A percentile compares a stretch with the other conserved stretches of the same genome.
Evolutionary conservation across 768 basidiomycete species (phyloP).

Genomic region (Austroboletus festivus): DNA sequence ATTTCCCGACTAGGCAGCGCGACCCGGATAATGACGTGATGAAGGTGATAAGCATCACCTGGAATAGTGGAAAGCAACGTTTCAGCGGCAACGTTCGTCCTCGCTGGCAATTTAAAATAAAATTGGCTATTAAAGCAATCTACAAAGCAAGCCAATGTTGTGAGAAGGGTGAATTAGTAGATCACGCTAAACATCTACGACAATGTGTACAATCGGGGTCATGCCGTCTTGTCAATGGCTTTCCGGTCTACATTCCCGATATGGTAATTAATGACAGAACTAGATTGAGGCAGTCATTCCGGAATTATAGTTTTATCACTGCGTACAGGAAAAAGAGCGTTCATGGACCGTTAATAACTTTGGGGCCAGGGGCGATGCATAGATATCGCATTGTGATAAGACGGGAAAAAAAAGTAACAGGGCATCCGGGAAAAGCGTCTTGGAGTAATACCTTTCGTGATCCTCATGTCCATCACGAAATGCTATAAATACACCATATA

Average conservation of each 20-base stretch:
- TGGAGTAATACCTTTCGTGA: conserved; percentile 24
- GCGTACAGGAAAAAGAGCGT: no score
- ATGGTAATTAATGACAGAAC: no score
- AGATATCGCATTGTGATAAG: conserved; percentile 26
- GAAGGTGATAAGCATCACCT: conserved; percentile 39
- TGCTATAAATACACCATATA: conserved; percentile 25
- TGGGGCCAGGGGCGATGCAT: no score
- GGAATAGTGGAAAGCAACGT: background rate
- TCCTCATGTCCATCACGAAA: conserved; percentile 21
- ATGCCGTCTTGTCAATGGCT: conserved; percentile 13
- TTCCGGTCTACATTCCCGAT: conserved; percentile 30
- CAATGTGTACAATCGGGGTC: conserved; percentile 22
- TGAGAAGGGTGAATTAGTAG: conserved; percentile 35
- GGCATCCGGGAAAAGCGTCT: conserved; percentile 15
- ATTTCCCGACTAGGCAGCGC: conserved; percentile 14
- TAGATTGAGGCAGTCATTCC: no score
- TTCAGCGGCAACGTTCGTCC: no score
- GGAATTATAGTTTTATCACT: no score
- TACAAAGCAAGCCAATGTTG: conserved; percentile 30
- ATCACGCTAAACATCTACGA: conserved; percentile 39
- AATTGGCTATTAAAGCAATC: conserved; percentile 31
- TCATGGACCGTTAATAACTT: no score
- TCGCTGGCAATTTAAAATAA: no score
- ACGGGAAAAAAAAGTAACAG: conserved; percentile 26
- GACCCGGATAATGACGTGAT: conserved; percentile 41